Evolutionary conservation across 768 basidiomycete species (phyloP), one percentile per base, ranked within the genome.

Genomic region (Russula virescens): DNA sequence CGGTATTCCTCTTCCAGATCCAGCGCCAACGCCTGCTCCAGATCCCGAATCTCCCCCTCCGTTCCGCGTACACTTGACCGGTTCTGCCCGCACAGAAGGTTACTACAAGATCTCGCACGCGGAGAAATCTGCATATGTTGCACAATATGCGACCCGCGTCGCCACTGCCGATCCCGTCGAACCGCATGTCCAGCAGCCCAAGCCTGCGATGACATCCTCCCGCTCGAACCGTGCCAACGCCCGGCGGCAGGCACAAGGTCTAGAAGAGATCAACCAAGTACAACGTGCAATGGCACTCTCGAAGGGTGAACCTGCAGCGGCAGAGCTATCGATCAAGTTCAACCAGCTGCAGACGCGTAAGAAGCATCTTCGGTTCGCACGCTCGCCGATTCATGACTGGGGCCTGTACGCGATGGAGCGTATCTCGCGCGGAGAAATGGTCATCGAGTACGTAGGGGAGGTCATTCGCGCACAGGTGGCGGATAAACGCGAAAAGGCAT

Each of bases 381-480:
- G 94, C 46, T 94, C 91, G 26, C 94, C 94, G 19, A 99, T 99
- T 62, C 96, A 99, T 71, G 95, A 96, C 69, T 99, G 96, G 91
- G 97, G 97, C 5, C 73, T 99, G 70, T 99, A 98, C 72, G 95
- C 97, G 34, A 91, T 97, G 90, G 97, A 99, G 78, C 84, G 85
- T 70, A 98, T 99, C 67, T 84, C 89, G 7, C 78, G 83, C 42
- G 94, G 94, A 5, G 97, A 99, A 77, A 98, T 99, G 94, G 96
- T 99, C 34, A 98, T 98, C 75, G 97, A 99, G 77, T 99, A 99
- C 71, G 97, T 99, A 8, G 97, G 97, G 21, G 97, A 99, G 80
- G 82, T 98, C 66, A 94, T 98, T 67, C 83, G 97, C 11, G 92
- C 94, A 48, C 89, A 91, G 69, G 92, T 98, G 13, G 97, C 97